Conservation (phyloP, 768 basidiomycete species). For the Trametes meyenii region DNA sequence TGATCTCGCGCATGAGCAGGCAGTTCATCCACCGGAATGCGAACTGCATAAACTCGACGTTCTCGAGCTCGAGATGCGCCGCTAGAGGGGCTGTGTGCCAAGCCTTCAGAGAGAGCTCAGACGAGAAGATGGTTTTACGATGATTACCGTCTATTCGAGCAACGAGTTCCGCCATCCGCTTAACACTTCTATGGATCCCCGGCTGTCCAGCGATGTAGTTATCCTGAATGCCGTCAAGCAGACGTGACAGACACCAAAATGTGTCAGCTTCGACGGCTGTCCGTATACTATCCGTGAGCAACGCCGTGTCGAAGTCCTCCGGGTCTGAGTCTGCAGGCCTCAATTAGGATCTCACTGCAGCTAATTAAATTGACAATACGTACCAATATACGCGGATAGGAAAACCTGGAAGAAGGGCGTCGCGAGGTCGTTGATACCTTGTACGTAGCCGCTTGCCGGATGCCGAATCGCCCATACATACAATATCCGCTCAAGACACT, state of each 20-base stretch:
- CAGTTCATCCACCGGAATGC: slow-evolving; percentile 99
- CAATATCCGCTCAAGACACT: slow-evolving; percentile 93
- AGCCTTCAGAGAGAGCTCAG: too few species aligned
- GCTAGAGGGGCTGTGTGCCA: slow-evolving; percentile 71
- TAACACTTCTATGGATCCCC: slow-evolving; percentile 92
- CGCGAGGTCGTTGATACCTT: slow-evolving; percentile 98
- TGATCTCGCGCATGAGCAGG: slow-evolving; percentile 96
- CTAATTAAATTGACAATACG: slow-evolving; percentile 25
- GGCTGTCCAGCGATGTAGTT: slow-evolving; percentile 98
- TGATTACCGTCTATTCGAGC: slow-evolving; percentile 80
- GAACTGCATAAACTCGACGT: slow-evolving; percentile 99
- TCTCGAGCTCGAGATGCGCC: slow-evolving; percentile 83
- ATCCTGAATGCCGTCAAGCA: slow-evolving; percentile 97
- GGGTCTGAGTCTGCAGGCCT: slow-evolving; percentile 77
- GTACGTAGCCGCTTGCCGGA: slow-evolving; percentile 97
- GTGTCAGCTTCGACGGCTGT: slow-evolving; percentile 95
- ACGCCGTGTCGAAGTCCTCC: slow-evolving; percentile 80
- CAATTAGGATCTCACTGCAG: not conserved
- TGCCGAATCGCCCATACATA: slow-evolving; percentile 99
- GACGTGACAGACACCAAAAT: slow-evolving; percentile 96
- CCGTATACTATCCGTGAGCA: slow-evolving; percentile 69
- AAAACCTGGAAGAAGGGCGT: slow-evolving; percentile 99
- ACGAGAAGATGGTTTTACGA: not conserved
- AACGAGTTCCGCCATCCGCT: slow-evolving; percentile 92
- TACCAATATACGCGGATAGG: slow-evolving; percentile 92